Percentiles rank a stretch among this genome's conserved stretches.
Conservation (phyloP, 495 filamentous ascomycete species). For the Diplogelasinospora grovesii region DNA sequence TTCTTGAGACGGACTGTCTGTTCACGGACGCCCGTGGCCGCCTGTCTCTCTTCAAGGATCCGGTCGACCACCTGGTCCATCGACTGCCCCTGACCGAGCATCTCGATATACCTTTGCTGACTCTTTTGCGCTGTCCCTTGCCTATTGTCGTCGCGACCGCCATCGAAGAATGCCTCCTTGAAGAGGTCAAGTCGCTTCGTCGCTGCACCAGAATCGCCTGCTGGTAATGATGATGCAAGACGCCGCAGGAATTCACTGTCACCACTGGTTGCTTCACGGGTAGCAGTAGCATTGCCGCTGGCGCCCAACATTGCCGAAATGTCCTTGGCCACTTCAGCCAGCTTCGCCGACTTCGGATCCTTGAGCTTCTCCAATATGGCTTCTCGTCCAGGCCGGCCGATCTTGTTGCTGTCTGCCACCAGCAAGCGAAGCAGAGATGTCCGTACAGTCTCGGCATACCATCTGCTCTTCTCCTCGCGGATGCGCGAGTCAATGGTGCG, state of each 20-base stretch:
- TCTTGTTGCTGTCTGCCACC: conserved; percentile 21
- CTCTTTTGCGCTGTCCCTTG: conserved; percentile 13
- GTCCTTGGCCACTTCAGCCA: conserved; percentile 9
- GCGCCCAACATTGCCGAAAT: conserved; percentile 20
- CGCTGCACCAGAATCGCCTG: too few relatives aligned
- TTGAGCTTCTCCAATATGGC: conserved; percentile 21
- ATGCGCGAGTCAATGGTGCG: conserved; percentile 34
- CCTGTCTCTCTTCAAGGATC: conserved; percentile 32
- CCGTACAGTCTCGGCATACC: conserved; percentile 35
- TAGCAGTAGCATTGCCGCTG: too few relatives aligned
- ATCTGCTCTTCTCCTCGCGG: conserved; percentile 34
- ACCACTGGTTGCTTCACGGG: background rate
- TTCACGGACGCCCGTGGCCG: conserved; percentile 21
- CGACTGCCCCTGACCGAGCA: conserved; percentile 26
- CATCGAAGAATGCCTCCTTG: conserved; percentile 29
- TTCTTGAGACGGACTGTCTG: conserved; percentile 29
- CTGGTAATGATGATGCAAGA: too few relatives aligned
- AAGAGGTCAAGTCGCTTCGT: conserved; percentile 20
- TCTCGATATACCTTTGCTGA: conserved; percentile 33
- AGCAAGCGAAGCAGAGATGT: conserved; percentile 24
- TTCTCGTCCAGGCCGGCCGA: too few relatives aligned
- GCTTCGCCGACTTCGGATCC: conserved; percentile 12
- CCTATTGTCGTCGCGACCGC: conserved; percentile 8
- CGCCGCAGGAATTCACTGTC: too few relatives aligned
- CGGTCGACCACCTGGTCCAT: conserved; percentile 32